Evolutionary conservation across 2,329 filamentous ascomycete genomes (phyloP).

Genomic region (Bipolaris victoriae): DNA sequence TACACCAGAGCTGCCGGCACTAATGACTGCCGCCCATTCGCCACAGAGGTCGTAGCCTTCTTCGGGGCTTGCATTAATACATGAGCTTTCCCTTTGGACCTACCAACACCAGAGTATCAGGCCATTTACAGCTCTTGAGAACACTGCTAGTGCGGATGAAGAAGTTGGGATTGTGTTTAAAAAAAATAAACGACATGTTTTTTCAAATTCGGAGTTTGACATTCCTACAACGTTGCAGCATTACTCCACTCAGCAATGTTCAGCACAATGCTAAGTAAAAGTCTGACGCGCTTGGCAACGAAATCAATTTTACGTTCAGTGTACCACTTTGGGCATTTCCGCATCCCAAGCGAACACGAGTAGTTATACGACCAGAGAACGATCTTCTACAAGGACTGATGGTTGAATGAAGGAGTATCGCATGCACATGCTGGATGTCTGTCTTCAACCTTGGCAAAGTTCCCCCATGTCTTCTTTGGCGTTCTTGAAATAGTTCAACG

Average conservation of each 20-base stretch:
- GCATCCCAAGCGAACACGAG: slow-evolving; percentile 57
- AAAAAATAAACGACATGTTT: slow-evolving; percentile 18
- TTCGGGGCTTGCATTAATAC: slow-evolving; percentile 53
- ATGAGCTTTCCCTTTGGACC: slow-evolving; percentile 53
- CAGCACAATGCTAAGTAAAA: slow-evolving; percentile 20
- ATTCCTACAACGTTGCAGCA: slow-evolving; percentile 23
- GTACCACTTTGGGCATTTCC: slow-evolving; percentile 53
- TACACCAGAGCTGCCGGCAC: slow-evolving; percentile 51
- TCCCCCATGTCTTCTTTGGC: slow-evolving; percentile 51
- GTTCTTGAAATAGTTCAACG: slow-evolving; percentile 53
- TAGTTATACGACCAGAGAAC: slow-evolving; percentile 54
- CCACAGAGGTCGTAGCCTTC: slow-evolving; percentile 45
- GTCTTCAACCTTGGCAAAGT: slow-evolving; percentile 51
- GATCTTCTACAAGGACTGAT: slow-evolving; percentile 59
- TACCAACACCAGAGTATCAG: slow-evolving; percentile 49
- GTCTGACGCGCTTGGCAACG: slow-evolving; percentile 37
- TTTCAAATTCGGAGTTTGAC: slow-evolving; percentile 21
- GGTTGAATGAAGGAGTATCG: slow-evolving; percentile 33
- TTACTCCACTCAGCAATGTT: slow-evolving; percentile 28
- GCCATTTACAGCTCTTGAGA: slow-evolving; percentile 48
- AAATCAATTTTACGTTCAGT: slow-evolving; percentile 46
- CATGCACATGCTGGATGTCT: slow-evolving; percentile 52
- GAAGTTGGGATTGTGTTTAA: slow-evolving; percentile 29
- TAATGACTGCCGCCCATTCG: slow-evolving; percentile 53
- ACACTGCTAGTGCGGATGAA: slow-evolving; percentile 34